Evolutionary conservation across 805 yeast genomes (phyloP).

Genomic region (Candida verbasci): DNA sequence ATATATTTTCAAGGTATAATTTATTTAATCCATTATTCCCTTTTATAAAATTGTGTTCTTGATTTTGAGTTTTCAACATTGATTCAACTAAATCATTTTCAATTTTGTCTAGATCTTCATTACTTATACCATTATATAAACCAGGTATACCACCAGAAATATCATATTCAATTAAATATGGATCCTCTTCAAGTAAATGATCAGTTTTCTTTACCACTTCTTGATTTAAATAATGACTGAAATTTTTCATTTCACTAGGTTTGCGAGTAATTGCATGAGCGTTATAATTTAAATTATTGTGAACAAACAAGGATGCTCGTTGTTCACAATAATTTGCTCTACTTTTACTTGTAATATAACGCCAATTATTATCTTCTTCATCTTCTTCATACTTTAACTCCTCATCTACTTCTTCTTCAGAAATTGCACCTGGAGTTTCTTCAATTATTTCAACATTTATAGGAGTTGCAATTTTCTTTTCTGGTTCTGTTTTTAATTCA

Average conservation of each 20-base stretch:
- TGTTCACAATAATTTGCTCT: constrained; percentile 70
- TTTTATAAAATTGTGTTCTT: constrained; percentile 26
- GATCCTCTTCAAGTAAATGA: constrained; percentile 48
- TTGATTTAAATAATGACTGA: constrained; percentile 41
- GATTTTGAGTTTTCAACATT: constrained; percentile 21
- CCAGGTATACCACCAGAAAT: constrained; percentile 77
- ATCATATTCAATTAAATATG: constrained; percentile 78
- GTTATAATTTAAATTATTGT: constrained; percentile 55
- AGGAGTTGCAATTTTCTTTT: constrained; percentile 16
- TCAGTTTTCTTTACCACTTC: constrained; percentile 40
- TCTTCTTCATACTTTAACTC: constrained; percentile 46
- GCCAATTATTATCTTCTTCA: constrained; percentile 80
- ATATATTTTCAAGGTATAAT: constrained; percentile 60
- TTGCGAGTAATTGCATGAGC: constrained; percentile 68
- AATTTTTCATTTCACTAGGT: constrained; percentile 63
- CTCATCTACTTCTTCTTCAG: constrained; percentile 17
- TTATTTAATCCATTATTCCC: constrained; percentile 56
- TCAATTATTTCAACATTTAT: constrained; percentile 11
- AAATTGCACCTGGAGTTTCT: constrained; percentile 11
- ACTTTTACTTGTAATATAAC: constrained; percentile 70
- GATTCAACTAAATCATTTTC: constrained; percentile 35
- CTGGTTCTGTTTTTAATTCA: constrained; percentile 30
- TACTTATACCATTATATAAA: constrained; percentile 50
- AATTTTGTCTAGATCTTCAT: constrained; percentile 33
- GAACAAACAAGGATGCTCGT: constrained; percentile 62